These are phyloP conservation scores for Pichia sp. DNA, from an alignment of 1,139 yeast species.

Conservation along the genomic window DNA sequence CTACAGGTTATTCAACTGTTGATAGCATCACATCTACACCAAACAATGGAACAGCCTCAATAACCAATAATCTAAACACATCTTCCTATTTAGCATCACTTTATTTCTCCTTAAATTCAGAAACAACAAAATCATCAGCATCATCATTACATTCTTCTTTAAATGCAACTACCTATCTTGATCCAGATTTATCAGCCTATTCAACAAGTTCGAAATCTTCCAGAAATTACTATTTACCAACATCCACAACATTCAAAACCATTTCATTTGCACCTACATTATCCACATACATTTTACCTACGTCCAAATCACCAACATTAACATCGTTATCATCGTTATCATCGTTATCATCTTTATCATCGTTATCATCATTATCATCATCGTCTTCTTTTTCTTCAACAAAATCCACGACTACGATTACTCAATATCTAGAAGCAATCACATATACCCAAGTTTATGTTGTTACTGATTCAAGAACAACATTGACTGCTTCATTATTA, in stretches of 20 bases:
- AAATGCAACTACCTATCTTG: not conserved
- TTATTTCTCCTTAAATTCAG: not conserved
- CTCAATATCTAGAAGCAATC: slow-evolving; percentile 13
- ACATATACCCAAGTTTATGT: slow-evolving; percentile 36
- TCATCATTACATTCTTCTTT: not conserved
- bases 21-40: not conserved
- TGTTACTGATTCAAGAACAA: slow-evolving; percentile 35
- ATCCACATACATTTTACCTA: no score
- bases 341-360: not conserved
- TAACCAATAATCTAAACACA: not conserved
- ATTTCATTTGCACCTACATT: not conserved
- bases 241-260: not conserved
- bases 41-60: not conserved
- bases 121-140: not conserved
- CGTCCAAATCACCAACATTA: no score
- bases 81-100: not conserved
- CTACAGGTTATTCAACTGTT: not conserved
- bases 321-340: not conserved
- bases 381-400: slow-evolving; percentile 3
- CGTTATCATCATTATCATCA: not conserved
- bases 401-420: slow-evolving; percentile 11
- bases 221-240: not conserved
- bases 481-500: slow-evolving; percentile 34
- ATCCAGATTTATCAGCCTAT: not conserved
- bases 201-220: not conserved